Conservation (phyloP, 1,284 basidiomycete species). For the Retiboletus flavoniger region DNA sequence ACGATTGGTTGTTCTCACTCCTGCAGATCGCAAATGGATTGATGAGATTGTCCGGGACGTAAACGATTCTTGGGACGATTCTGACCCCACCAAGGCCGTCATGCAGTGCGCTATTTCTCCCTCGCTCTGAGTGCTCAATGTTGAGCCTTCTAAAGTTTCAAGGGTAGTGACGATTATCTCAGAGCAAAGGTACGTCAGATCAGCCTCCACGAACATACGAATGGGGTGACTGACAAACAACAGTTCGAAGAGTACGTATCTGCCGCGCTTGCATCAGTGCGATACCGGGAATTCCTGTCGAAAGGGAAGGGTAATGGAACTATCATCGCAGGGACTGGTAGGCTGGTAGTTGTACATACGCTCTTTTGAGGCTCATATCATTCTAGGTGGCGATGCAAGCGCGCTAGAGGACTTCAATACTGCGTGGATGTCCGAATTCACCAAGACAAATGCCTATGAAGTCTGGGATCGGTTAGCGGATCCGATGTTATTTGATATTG, state of each 20-base stretch:
- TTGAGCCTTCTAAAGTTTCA: slow-evolving; percentile 54
- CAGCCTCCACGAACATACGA: not conserved
- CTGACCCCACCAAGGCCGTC: slow-evolving; percentile 54
- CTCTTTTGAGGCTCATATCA: not conserved
- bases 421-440: slow-evolving; percentile 82
- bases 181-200: slow-evolving; percentile 65
- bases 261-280: slow-evolving; percentile 77
- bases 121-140: not conserved
- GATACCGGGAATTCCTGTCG: slow-evolving; percentile 78
- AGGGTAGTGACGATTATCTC: slow-evolving; percentile 91
- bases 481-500: slow-evolving; percentile 86
- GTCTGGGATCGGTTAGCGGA: slow-evolving; percentile 89
- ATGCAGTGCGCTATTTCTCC: slow-evolving; percentile 57
- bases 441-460: slow-evolving; percentile 78
- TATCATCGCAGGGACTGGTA: slow-evolving; percentile 62
- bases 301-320: slow-evolving; percentile 65
- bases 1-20: slow-evolving; percentile 75
- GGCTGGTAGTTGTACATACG: slow-evolving; percentile 10
- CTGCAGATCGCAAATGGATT: slow-evolving; percentile 97
- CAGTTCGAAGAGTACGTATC: slow-evolving; percentile 86
- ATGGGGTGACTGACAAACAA: not conserved
- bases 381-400: slow-evolving; percentile 44
- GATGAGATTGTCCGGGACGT: slow-evolving; percentile 77
- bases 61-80: slow-evolving; percentile 75
- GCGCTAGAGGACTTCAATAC: slow-evolving; percentile 76